A percentile compares a stretch with the other conserved stretches of the same genome.
phyloP scores from a whole-genome alignment of 768 basidiomycete genomes.

The Suillus bovinus region DNA sequence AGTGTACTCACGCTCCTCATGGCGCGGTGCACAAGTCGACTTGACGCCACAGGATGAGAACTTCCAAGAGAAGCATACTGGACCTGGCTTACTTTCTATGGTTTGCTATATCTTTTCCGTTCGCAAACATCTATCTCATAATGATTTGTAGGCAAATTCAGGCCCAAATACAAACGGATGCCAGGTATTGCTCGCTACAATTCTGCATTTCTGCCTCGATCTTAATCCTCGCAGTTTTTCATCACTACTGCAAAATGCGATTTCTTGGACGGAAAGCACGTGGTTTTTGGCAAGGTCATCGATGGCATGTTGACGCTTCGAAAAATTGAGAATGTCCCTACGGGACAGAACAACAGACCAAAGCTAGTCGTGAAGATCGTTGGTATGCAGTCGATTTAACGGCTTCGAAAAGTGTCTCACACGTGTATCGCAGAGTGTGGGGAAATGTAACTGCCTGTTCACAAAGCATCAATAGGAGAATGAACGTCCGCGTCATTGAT shows the following conservation, averaged over 20 bases:
- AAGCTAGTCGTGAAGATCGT: slow-evolving; percentile 88
- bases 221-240: slow-evolving; percentile 71
- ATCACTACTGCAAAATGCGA: slow-evolving; percentile 94
- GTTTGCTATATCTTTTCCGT: slow-evolving; percentile 38
- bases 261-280: slow-evolving; percentile 94
- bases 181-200: slow-evolving; percentile 46
- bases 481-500: neutral
- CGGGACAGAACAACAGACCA: slow-evolving; percentile 86
- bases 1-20: slow-evolving; percentile 22
- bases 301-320: slow-evolving; percentile 94
- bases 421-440: slow-evolving; percentile 46
- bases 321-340: slow-evolving; percentile 95
- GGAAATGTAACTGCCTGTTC: slow-evolving; percentile 46
- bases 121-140: neutral
- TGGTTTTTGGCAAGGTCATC: slow-evolving; percentile 88
- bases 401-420: neutral
- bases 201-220: neutral
- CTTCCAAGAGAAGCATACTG: slow-evolving; percentile 86
- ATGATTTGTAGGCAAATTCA: slow-evolving; percentile 79
- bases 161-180: slow-evolving; percentile 94
- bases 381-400: slow-evolving; percentile 45
- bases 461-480: neutral
- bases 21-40: neutral
- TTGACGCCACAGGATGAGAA: slow-evolving; percentile 79
- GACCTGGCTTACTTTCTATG: slow-evolving; percentile 90